phyloP scores from a whole-genome alignment of 495 filamentous ascomycete species.

The Elaphomyces granulatus region DNA sequence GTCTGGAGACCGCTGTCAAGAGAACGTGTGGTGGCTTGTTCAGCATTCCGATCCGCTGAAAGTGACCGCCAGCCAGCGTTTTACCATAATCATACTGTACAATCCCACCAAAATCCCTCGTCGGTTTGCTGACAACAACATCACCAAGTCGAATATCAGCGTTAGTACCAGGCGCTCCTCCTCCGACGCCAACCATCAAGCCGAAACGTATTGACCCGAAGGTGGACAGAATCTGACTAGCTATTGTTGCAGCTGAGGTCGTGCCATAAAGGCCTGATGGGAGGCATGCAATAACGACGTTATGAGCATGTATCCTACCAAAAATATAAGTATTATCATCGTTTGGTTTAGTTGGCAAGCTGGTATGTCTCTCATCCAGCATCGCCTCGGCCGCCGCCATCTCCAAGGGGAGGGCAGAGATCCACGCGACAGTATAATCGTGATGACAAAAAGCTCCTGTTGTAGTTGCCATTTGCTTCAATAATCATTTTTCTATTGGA shows the following conservation, averaged over 20 bases:
- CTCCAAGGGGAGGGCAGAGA: constrained; percentile 10
- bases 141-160: constrained; percentile 18
- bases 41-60: constrained; percentile 15
- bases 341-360: constrained; percentile 3
- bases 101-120: constrained; percentile 12
- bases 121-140: constrained; percentile 15
- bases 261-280: constrained; percentile 20
- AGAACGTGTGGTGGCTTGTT: constrained; percentile 15
- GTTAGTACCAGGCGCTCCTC: constrained; percentile 14
- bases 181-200: constrained; percentile 30
- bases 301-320: constrained; percentile 18
- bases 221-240: constrained; percentile 16
- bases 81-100: constrained; percentile 26
- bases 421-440: constrained; percentile 14
- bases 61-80: constrained; percentile 3
- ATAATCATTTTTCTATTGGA: no score
- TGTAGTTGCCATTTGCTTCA: no score
- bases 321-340: constrained; percentile 20
- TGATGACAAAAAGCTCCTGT: neutral
- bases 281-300: constrained; percentile 22
- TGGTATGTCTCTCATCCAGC: constrained; percentile 10
- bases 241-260: constrained; percentile 17
- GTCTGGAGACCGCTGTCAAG: constrained; percentile 12
- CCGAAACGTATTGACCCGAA: constrained; percentile 22
- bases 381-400: constrained; percentile 10